Evolutionary conservation across 2,329 filamentous ascomycete species (phyloP), one percentile per base, ranked within the genome.

Genomic region (Beauveria scarabaeidicola): DNA sequence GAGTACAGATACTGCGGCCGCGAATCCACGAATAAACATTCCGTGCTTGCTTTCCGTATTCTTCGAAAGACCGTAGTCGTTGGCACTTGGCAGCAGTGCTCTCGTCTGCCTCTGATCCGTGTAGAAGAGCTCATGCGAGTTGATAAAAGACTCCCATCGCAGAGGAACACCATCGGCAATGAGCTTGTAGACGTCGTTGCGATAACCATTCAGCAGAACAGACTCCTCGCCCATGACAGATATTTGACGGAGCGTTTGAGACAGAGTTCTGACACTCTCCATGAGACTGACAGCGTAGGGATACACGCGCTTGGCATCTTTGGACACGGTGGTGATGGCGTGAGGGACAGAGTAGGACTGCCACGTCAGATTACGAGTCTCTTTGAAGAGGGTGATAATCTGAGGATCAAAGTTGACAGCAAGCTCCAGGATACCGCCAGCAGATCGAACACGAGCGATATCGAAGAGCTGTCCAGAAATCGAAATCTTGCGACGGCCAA

Each of bases 221-320:
- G 91, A 85, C 61, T 97, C 91, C 65, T 93, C 89, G 11, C 87
- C 83, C 90, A 99, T 93, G 58, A 88, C 84, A 19, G 85, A 80
- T 61, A 99, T 95, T 54, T 89, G 85, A 32, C 91, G 86, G 66
- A 88, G 87, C 0, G 91, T 97, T 73, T 97, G 93, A 2, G 91
- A 84, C 64, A 96, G 88, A 0, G 91, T 97, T 61, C 92, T 85
- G n/a, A 97, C 91, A 68, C 91, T 97, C 75, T 99, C 94, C 91
- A 99, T 99, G 65, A 99, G 77, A 69, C 92, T 97, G 64, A 99
- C 92, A 25, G 95, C 94, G 69, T 95, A 99, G 0, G 94, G 94
- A 67, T 99, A 99, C 4, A 99, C 94, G 57, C 94, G 85, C 75
- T 97, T 96, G n/a, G 94, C 95, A 71, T 99, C 94, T 73, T 97